Conservation (phyloP, 805 yeast species). For the Starmerella potacharoeniae region DNA sequence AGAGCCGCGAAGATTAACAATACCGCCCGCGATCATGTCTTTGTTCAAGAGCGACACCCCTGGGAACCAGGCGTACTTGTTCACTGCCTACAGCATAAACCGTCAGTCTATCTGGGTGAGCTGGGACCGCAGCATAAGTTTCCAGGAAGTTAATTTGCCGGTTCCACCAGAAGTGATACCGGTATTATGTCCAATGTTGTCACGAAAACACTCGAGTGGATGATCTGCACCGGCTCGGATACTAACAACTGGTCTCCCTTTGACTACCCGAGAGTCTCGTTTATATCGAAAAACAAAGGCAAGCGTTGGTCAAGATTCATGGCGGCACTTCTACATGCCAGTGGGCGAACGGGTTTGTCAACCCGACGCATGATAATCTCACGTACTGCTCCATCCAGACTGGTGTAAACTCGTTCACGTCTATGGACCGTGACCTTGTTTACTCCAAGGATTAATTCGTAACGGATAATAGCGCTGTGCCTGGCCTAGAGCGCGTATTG, state of each 20-base stretch:
- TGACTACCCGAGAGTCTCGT: conserved; percentile 47
- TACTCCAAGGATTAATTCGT: conserved; percentile 40
- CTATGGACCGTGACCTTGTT: conserved; percentile 24
- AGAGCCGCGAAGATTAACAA: no score
- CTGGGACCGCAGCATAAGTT: conserved; percentile 53
- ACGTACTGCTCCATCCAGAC: conserved; percentile 46
- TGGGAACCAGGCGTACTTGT: conserved; percentile 44
- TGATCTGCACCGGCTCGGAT: conserved; percentile 54
- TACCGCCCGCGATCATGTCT: conserved; percentile 28
- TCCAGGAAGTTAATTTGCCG: conserved; percentile 41
- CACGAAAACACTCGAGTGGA: conserved; percentile 39
- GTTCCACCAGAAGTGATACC: conserved; percentile 33
- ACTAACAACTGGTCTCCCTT: conserved; percentile 36
- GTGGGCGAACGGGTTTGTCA: conserved; percentile 49
- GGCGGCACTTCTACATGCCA: conserved; percentile 51
- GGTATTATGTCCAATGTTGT: conserved; percentile 31
- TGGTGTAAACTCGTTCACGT: conserved; percentile 2
- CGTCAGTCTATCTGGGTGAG: conserved; percentile 45
- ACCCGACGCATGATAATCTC: conserved; percentile 38
- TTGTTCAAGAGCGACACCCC: conserved; percentile 51
- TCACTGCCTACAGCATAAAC: conserved; percentile 41
- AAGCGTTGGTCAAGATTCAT: conserved; percentile 42
- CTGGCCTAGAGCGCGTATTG: conserved; percentile 46
- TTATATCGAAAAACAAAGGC: conserved; percentile 60
- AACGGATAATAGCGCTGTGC: conserved; percentile 32